These are phyloP conservation scores for Drechslera avenae DNA, from an alignment of 2,329 filamentous ascomycete genomes.

Conservation along the genomic window DNA sequence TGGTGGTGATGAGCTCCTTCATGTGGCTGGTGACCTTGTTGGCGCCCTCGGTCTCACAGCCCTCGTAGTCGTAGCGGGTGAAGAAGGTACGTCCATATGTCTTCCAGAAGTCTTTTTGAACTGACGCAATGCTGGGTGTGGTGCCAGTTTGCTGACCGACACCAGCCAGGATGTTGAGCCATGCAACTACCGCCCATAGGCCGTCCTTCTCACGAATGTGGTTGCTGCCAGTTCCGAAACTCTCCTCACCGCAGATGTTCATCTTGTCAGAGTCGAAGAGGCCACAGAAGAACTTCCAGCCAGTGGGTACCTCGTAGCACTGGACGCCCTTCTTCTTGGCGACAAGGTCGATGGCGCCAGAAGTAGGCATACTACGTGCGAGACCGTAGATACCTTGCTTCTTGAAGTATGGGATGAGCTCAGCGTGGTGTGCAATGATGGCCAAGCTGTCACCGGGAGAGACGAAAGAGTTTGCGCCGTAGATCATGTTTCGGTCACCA, in stretches of 20 bases:
- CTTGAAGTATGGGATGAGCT: conserved; percentile 97
- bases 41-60: conserved; percentile 88
- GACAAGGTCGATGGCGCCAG: conserved; percentile 91
- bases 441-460: conserved; percentile 96
- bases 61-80: conserved; percentile 98
- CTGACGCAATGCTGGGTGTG: conserved; percentile 90
- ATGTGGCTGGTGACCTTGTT: conserved; percentile 87
- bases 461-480: conserved; percentile 94
- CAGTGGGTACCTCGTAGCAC: conserved; percentile 96
- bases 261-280: conserved; percentile 98
- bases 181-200: conserved; percentile 94
- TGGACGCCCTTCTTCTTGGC: conserved; percentile 91
- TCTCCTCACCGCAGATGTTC: conserved; percentile 99
- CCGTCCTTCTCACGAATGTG: conserved; percentile 99
- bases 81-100: conserved; percentile 98
- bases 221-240: conserved; percentile 96
- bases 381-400: conserved; percentile 95
- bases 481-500: conserved; percentile 99
- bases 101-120: conserved; percentile 96
- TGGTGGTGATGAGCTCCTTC: conserved; percentile 73
- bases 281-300: conserved; percentile 99
- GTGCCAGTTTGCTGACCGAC: conserved; percentile 81
- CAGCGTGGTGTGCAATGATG: conserved; percentile 96
- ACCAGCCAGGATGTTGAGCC: conserved; percentile 98
- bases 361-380: conserved; percentile 96